These are phyloP conservation scores for Cryptococcus deneoformans DNA, from an alignment of 1,284 basidiomycete genomes.

Conservation along the genomic window DNA sequence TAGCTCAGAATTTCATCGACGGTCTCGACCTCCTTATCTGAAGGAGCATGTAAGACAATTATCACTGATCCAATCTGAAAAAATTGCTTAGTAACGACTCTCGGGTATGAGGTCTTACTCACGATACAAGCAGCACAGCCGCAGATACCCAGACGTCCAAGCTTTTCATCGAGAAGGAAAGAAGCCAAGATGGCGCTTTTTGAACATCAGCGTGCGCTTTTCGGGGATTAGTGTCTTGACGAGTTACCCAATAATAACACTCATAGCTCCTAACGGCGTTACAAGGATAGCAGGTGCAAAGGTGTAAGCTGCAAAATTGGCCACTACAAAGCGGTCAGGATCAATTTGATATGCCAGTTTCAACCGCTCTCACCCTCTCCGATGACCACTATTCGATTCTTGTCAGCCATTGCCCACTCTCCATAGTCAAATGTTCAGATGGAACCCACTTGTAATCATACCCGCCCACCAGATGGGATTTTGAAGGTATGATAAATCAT, in stretches of 20 bases:
- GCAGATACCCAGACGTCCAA: slow-evolving; percentile 87
- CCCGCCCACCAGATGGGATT: slow-evolving; percentile 99
- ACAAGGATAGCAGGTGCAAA: slow-evolving; percentile 98
- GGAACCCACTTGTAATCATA: slow-evolving; percentile 72
- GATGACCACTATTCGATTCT: slow-evolving; percentile 63
- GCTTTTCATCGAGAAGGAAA: slow-evolving; percentile 86
- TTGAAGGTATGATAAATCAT: slow-evolving; percentile 77
- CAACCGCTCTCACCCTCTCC: slow-evolving; percentile 69
- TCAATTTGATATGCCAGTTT: neutral
- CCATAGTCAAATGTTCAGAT: slow-evolving; percentile 9
- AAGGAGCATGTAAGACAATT: slow-evolving; percentile 94
- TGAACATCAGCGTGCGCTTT: neutral
- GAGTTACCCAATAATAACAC: slow-evolving; percentile 87
- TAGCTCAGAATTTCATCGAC: slow-evolving; percentile 85
- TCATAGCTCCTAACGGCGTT: slow-evolving; percentile 91
- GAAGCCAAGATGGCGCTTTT: slow-evolving; percentile 85
- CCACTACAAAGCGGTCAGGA: slow-evolving; percentile 58
- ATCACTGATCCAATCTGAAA: slow-evolving; percentile 75
- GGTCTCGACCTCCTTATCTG: slow-evolving; percentile 89
- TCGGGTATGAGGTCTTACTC: slow-evolving; percentile 10
- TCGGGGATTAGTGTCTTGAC: neutral
- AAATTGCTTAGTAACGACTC: neutral
- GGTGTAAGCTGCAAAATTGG: slow-evolving; percentile 98
- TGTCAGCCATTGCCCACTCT: too few species aligned
- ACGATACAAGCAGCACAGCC: slow-evolving; percentile 88